Percentiles rank a stretch among this genome's conserved stretches.
Conservation (phyloP, 805 yeast species). For the Candida sakaeoensis region DNA sequence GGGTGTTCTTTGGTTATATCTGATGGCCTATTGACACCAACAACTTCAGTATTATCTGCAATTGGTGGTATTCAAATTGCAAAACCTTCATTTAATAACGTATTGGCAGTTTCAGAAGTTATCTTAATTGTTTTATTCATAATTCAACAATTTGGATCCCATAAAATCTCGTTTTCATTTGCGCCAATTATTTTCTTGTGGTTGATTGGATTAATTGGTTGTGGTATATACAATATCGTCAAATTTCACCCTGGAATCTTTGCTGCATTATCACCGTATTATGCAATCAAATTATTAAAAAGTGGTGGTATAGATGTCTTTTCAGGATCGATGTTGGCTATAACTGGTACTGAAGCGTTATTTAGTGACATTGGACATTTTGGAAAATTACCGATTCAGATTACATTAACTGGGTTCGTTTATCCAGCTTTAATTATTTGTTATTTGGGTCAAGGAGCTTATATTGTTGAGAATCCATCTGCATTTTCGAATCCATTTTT, state of each 20-base stretch:
- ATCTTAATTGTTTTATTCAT: conserved; percentile 44
- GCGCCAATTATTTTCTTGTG: conserved; percentile 55
- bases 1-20: conserved; percentile 57
- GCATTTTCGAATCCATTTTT: conserved; percentile 43
- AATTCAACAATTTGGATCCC: conserved; percentile 49
- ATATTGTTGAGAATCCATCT: conserved; percentile 37
- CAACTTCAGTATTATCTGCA: conserved; percentile 58
- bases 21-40: conserved; percentile 61
- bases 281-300: conserved; percentile 45
- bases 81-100: conserved; percentile 40
- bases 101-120: conserved; percentile 48
- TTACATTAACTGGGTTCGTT: conserved; percentile 44
- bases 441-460: conserved; percentile 59
- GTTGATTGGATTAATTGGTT: conserved; percentile 42
- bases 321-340: conserved; percentile 49
- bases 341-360: conserved; percentile 63
- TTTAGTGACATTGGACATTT: conserved; percentile 62
- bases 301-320: conserved; percentile 40
- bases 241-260: conserved; percentile 41
- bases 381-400: conserved; percentile 46
- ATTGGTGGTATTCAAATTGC: conserved; percentile 55
- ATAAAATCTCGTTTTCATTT: conserved; percentile 43
- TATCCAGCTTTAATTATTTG: conserved; percentile 50
- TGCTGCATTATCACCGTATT: conserved; percentile 47
- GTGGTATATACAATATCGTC: conserved; percentile 46